Conservation (phyloP, 1,284 basidiomycete species). For the Lentinula novae-zelandiae region DNA sequence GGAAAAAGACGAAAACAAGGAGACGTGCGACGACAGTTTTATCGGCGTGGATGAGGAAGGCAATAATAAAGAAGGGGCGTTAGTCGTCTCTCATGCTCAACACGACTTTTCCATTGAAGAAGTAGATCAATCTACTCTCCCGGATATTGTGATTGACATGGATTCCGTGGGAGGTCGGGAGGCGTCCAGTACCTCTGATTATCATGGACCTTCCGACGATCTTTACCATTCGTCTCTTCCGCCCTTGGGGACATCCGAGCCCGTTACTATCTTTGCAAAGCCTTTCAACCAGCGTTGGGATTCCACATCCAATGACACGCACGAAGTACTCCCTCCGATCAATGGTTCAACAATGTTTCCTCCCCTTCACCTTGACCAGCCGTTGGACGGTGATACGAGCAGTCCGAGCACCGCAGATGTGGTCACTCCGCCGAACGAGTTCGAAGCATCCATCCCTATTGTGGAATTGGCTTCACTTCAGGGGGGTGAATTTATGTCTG, state of each 20-base stretch:
- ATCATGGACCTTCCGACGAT: neutral
- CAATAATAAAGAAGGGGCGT: neutral
- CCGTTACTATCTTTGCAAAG: neutral
- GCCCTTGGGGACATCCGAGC: neutral
- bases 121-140: neutral
- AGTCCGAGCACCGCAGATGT: neutral
- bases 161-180: neutral
- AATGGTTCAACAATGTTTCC: neutral
- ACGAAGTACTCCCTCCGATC: too few relatives aligned
- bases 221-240: neutral
- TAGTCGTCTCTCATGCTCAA: conserved; percentile 18
- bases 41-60: conserved; percentile 15
- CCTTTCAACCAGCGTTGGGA: neutral
- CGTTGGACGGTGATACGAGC: neutral
- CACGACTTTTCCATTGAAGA: conserved; percentile 17
- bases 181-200: neutral
- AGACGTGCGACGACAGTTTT: conserved; percentile 9
- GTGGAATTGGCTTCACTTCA: neutral
- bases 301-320: neutral
- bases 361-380: neutral
- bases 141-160: neutral
- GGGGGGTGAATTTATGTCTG: neutral
- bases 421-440: neutral
- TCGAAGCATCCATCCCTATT: neutral
- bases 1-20: conserved; percentile 18